phyloP scores from a whole-genome alignment of 2,329 filamentous ascomycete genomes.

The Mollisia scopiformis region DNA sequence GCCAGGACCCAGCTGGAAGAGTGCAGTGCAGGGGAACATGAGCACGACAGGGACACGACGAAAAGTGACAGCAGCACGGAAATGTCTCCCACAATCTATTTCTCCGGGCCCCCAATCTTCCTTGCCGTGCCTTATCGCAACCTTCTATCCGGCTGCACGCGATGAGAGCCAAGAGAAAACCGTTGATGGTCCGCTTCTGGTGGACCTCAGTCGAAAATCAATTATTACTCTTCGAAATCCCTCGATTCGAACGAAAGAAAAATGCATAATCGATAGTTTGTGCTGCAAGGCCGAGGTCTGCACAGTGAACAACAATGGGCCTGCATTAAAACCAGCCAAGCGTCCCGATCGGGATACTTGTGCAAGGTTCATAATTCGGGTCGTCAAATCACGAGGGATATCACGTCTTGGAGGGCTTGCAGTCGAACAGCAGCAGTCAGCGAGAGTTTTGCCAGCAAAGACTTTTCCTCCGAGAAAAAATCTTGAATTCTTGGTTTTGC shows the following conservation, averaged over 20 bases:
- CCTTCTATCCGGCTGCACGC: not conserved
- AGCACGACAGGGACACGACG: too few species aligned
- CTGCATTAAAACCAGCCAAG: not conserved
- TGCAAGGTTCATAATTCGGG: not conserved
- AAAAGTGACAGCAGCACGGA: not conserved
- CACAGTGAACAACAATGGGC: too few species aligned
- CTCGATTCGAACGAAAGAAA: not conserved
- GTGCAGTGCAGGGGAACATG: too few species aligned
- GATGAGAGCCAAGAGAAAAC: not conserved
- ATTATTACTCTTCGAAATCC: too few species aligned
- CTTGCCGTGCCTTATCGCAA: not conserved
- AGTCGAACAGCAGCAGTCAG: too few species aligned
- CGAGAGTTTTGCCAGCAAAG: not conserved
- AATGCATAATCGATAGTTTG: not conserved
- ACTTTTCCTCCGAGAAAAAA: not conserved
- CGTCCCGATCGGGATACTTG: not conserved
- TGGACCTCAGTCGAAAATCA: too few species aligned
- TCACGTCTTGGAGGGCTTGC: not conserved
- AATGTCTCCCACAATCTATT: not conserved
- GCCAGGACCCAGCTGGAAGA: not conserved
- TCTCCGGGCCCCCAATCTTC: not conserved
- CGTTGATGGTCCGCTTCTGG: not conserved
- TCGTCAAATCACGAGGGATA: not conserved
- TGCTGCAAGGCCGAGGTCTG: not conserved
- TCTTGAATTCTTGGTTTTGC: not conserved